phyloP scores from a whole-genome alignment of 164 flowering plant genomes.

The Tetracentron sinense region DNA sequence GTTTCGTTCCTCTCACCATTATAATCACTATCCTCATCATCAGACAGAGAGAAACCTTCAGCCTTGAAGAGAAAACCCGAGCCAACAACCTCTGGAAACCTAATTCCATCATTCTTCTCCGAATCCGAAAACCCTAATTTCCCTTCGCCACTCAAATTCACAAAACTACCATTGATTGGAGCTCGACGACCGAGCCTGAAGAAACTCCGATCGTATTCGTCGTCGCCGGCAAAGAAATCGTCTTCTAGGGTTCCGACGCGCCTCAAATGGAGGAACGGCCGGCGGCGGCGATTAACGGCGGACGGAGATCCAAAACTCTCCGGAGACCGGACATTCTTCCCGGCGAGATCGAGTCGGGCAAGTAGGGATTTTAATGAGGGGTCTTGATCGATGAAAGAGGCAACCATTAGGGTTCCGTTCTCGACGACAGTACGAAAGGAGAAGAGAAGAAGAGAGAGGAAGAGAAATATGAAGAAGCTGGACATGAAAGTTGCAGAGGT shows the following conservation, averaged over 20 bases:
- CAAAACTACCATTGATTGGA: slow-evolving; percentile 17
- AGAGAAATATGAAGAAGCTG: slow-evolving; percentile 48
- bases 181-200: slow-evolving; percentile 29
- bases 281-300: slow-evolving; percentile 39
- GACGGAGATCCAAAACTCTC: slow-evolving; percentile 8
- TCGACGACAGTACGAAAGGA: slow-evolving; percentile 72
- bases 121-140: slow-evolving; percentile 19
- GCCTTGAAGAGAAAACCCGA: slow-evolving; percentile 22
- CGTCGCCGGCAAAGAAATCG: slow-evolving; percentile 79
- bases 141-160: slow-evolving; percentile 10
- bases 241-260: slow-evolving; percentile 85
- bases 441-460: slow-evolving; percentile 70
- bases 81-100: slow-evolving; percentile 21
- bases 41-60: slow-evolving; percentile 8
- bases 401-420: slow-evolving; percentile 50
- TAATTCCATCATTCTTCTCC: slow-evolving; percentile 14
- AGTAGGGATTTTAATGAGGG: slow-evolving; percentile 66
- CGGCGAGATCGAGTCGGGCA: slow-evolving; percentile 61
- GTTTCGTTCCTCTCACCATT: no score
- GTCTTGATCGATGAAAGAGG: slow-evolving; percentile 77
- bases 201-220: slow-evolving; percentile 39
- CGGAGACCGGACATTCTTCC: slow-evolving; percentile 11
- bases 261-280: slow-evolving; percentile 77
- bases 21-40: slow-evolving; percentile 11
- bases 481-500: slow-evolving; percentile 38